Evolutionary conservation across 345 rosid genomes (phyloP), one percentile per base, ranked within the genome.

Genomic region (Capsella bursapastoris): DNA sequence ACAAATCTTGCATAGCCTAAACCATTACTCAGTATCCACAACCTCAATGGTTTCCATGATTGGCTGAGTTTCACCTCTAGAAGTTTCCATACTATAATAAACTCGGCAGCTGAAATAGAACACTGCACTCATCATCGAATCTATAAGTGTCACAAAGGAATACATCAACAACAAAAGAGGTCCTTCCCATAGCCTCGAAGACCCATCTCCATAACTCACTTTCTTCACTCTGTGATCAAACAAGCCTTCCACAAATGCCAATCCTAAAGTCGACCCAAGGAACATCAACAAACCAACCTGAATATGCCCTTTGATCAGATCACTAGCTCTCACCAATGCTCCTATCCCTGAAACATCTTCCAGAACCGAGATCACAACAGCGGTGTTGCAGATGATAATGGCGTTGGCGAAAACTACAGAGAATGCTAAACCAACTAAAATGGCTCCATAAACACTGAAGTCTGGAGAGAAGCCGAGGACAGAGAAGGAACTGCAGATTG

Each of bases 181-280:
- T 45, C 97, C 98, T 81, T 93, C 98, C 98, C 98, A 93, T 28
- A 89, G 72, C 84, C 98, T 89, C 5, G 94, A 88, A 68, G 94
- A 91, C 55, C 98, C 96, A 70, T 91, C 98, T 73, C 97, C 98
- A 74, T 93, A 89, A 70, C 94, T 93, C 79, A 93, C 65, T 1
- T 88, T 82, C 85, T 84, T 93, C 65, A 93, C 96, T 63, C 97
- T 87, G 43, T 93, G 98, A 78, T 93, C 94, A 79, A 89, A 93
- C 86, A 93, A 74, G 7, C 98, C 94, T 79, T 88, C 92, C 35
- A 88, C 86, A 73, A 89, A 87, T 1, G 88, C 91, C 85, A 87
- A 75, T 61, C 94, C 97, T 38, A 91, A 79, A 0, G 98, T 91
- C 0, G 98, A 87, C n/a, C 96, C 96, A 9, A 93, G 89, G 78